Conservation (phyloP, 202 grass and related monocot genomes). For the Dendrocalamus latiflorus region DNA sequence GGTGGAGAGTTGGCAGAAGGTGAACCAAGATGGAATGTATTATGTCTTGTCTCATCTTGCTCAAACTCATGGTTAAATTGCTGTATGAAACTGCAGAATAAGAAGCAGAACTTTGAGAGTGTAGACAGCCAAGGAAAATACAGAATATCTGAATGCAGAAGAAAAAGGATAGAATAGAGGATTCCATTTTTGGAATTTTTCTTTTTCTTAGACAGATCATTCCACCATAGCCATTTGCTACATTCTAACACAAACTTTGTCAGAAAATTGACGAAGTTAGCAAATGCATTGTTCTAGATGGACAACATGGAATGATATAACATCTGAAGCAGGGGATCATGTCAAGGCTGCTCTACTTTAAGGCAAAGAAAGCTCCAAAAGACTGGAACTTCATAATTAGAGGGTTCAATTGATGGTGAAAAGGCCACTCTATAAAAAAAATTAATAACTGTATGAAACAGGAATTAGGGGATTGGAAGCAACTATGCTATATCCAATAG, state of each 20-base stretch:
- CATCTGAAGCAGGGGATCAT: not conserved
- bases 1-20: slow-evolving; percentile 36
- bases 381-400: not conserved
- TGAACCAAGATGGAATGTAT: slow-evolving; percentile 31
- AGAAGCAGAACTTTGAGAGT: not conserved
- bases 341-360: not conserved
- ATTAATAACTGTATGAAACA: not conserved
- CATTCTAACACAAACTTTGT: not conserved
- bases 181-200: not conserved
- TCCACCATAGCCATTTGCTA: not conserved
- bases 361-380: not conserved
- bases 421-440: not conserved
- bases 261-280: not conserved
- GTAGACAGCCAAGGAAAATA: not conserved
- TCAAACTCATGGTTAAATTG: slow-evolving; percentile 44
- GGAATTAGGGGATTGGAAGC: not conserved
- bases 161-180: not conserved
- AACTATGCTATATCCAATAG: no score
- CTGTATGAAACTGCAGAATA: slow-evolving; percentile 41
- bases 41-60: slow-evolving; percentile 44
- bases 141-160: not conserved
- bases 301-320: not conserved
- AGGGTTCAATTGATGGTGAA: not conserved
- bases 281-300: not conserved
- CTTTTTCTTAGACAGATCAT: not conserved